Evolutionary conservation across 495 filamentous ascomycete genomes (phyloP).

Genomic region (Tuber calosporum): DNA sequence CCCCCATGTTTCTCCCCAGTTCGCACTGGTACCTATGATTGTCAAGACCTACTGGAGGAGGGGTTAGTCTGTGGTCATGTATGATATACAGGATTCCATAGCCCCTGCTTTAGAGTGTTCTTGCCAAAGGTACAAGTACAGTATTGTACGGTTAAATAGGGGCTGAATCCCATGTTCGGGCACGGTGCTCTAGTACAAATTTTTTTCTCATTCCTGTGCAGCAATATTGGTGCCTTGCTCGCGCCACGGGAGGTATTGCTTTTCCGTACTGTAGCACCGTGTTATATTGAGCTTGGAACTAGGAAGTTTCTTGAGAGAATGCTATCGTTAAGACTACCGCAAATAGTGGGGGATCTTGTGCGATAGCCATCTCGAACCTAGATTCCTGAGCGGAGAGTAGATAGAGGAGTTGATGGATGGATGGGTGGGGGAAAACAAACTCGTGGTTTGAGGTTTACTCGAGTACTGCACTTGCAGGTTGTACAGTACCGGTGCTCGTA

Average conservation of each 20-base stretch:
- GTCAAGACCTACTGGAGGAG: not conserved
- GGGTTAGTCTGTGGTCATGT: not conserved
- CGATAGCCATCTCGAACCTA: not conserved
- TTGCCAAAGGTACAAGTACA: no score
- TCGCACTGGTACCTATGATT: not conserved
- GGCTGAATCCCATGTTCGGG: not conserved
- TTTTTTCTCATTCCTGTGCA: not conserved
- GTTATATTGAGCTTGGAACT: not conserved
- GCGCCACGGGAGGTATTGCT: not conserved
- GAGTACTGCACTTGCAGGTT: no score
- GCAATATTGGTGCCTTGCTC: not conserved
- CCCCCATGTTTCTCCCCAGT: no score
- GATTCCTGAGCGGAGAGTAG: not conserved
- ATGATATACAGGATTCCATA: not conserved
- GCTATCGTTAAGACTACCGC: not conserved
- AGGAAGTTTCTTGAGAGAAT: not conserved
- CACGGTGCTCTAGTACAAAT: no score
- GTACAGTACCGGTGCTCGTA: no score
- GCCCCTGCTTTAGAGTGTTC: not conserved
- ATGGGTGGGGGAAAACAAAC: not conserved
- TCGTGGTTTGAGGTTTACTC: not conserved
- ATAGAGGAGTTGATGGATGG: not conserved
- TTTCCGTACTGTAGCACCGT: not conserved
- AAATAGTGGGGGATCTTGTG: not conserved
- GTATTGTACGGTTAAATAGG: not conserved